phyloP scores from a whole-genome alignment of 768 basidiomycete genomes.

The Pisolithus tinctorius region DNA sequence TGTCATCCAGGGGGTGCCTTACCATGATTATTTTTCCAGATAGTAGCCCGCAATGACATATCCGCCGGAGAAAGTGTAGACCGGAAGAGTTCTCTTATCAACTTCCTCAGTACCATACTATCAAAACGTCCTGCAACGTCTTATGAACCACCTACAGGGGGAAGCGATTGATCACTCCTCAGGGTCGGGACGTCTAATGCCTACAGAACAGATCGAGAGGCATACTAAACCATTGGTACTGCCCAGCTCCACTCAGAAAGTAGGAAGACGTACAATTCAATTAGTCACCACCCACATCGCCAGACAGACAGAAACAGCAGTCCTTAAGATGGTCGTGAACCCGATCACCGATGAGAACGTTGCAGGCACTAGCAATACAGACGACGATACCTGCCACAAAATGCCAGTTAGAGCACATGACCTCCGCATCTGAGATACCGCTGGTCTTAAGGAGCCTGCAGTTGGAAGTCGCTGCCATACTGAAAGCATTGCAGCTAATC shows the following conservation, averaged over 20 bases:
- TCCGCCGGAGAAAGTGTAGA: neutral
- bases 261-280: neutral
- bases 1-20: too few species aligned
- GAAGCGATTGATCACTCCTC: neutral
- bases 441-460: slow-evolving; percentile 8
- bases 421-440: slow-evolving; percentile 14
- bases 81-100: neutral
- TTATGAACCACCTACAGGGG: neutral
- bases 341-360: slow-evolving; percentile 6
- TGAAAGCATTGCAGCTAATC: neutral
- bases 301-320: slow-evolving; percentile 1
- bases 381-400: slow-evolving; percentile 13
- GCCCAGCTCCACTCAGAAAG: neutral
- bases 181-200: neutral
- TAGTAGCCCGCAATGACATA: neutral
- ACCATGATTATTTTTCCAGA: neutral
- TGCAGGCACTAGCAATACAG: slow-evolving; percentile 15
- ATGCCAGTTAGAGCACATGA: neutral
- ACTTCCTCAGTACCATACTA: neutral
- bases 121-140: neutral
- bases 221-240: neutral
- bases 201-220: neutral
- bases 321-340: slow-evolving; percentile 5
- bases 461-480: neutral
- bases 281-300: neutral